Conservation (phyloP, 1,284 basidiomycete species). For the Cryptococcus wingfieldii region DNA sequence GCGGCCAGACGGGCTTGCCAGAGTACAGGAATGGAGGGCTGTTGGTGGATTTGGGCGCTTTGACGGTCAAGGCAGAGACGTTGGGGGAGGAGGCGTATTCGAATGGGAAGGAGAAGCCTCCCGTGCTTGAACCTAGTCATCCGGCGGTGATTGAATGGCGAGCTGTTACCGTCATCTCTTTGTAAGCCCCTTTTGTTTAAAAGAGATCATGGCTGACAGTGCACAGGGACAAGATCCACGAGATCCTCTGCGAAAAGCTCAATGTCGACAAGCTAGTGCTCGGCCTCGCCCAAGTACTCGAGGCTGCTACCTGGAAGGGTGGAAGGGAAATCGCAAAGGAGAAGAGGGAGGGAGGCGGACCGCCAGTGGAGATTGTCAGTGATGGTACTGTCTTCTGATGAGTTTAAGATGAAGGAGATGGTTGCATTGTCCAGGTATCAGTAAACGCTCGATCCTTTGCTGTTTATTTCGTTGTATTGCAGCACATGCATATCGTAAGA, state of each 20-base stretch:
- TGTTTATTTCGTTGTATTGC: neutral
- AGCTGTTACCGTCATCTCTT: constrained; percentile 83
- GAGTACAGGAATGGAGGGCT: constrained; percentile 86
- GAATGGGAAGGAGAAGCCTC: constrained; percentile 44
- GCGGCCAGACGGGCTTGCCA: constrained; percentile 51
- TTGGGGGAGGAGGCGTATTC: constrained; percentile 36
- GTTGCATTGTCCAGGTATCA: neutral
- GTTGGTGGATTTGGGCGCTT: constrained; percentile 74
- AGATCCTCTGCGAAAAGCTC: constrained; percentile 62
- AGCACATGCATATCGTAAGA: neutral
- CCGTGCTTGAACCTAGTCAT: constrained; percentile 65
- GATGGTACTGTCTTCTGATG: constrained; percentile 34
- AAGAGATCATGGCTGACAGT: neutral
- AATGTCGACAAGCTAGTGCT: constrained; percentile 50
- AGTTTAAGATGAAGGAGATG: too few species aligned
- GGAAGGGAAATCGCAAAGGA: constrained; percentile 82
- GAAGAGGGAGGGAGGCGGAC: constrained; percentile 69
- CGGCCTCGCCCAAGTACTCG: constrained; percentile 79
- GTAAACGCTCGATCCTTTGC: neutral
- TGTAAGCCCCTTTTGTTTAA: constrained; percentile 56
- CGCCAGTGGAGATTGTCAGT: constrained; percentile 36
- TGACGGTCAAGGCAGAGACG: constrained; percentile 55
- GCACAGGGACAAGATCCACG: constrained; percentile 71
- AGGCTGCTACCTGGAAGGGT: constrained; percentile 93
- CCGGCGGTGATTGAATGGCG: constrained; percentile 94